phyloP scores from a whole-genome alignment of 176 grass and related monocot species.

The Ananas comosus region DNA sequence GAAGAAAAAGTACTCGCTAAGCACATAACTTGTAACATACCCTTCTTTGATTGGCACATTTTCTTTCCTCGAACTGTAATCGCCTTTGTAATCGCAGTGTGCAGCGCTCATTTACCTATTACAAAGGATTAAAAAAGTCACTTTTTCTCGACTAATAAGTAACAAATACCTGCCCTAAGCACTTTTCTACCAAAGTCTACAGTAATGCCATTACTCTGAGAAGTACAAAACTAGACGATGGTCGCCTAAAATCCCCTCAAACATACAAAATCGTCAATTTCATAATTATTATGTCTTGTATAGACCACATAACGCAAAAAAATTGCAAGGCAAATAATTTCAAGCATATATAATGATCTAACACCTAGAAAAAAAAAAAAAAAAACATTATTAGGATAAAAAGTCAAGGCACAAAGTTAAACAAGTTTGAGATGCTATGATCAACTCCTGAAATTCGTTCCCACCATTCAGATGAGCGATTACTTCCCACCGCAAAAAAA shows the following conservation, averaged over 20 bases:
- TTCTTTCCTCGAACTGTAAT: conserved; percentile 75
- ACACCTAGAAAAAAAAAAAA: background rate
- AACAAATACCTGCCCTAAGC: background rate
- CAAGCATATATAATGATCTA: background rate
- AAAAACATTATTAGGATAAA: no score
- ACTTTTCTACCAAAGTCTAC: background rate
- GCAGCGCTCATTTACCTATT: conserved; percentile 71
- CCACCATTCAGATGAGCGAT: no score
- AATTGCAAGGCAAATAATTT: background rate
- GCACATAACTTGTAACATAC: conserved; percentile 30
- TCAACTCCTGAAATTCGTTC: no score
- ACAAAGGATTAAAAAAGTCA: conserved; percentile 12
- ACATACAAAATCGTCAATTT: background rate
- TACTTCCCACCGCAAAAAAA: background rate
- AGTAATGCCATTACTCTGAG: background rate
- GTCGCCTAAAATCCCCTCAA: background rate
- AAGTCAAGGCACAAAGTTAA: no score
- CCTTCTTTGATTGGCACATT: conserved; percentile 61
- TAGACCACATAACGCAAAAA: background rate
- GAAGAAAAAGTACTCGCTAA: background rate
- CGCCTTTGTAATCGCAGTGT: conserved; percentile 47
- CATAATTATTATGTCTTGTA: background rate
- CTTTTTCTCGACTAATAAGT: background rate
- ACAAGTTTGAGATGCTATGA: no score
- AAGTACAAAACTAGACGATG: background rate